Evolutionary conservation across 2,329 filamentous ascomycete genomes (phyloP), one percentile per base, ranked within the genome.

Genomic region (Cladophialophora carrionii): DNA sequence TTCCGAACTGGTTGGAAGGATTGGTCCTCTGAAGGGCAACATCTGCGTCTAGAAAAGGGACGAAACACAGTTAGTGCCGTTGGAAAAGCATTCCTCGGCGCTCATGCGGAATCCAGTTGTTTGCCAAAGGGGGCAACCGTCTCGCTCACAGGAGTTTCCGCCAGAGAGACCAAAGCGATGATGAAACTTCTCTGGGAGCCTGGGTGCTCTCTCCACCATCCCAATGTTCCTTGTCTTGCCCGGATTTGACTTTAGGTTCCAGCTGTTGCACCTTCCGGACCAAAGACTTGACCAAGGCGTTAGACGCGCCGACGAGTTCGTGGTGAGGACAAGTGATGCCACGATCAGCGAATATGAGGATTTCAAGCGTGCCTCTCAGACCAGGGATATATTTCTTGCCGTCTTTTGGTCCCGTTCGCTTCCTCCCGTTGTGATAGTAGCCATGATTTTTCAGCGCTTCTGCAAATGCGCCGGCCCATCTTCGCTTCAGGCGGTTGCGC

Each of bases 381-480:
- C 62, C 62, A 3, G 57, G 12, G 12, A 32, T 53, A 37, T 64
- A 59, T 3, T 31, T 41, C 46, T 61, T 55, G 31, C 57, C 67
- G 24, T 73, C 67, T 5, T 69, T 63, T 9, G 55, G 57, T 8
- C 58, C 65, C 14, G 37, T 41, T 12, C 53, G 41, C 9, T 14
- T 37, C 37, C 62, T 55, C 10, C 57, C 55, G 29, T 65, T 59
- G 9, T 62, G 59, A 24, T 65, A 57, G 70, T 78, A 84, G 2
- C 84, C 84, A 58, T 75, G 74, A 24, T 74, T 75, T 63, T 73
- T 76, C 72, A 87, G 71, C 12, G 80, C 80, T 56, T 78, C 74
- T 52, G 71, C 70, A 55, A 86, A 79, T 2, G 82, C 82, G 32
- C 74, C 68, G 51, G 78, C 76, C 31, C 81, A 69, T 71, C 81